phyloP scores from a whole-genome alignment of 345 rosid genomes.

The Ceriops zippeliana region DNA sequence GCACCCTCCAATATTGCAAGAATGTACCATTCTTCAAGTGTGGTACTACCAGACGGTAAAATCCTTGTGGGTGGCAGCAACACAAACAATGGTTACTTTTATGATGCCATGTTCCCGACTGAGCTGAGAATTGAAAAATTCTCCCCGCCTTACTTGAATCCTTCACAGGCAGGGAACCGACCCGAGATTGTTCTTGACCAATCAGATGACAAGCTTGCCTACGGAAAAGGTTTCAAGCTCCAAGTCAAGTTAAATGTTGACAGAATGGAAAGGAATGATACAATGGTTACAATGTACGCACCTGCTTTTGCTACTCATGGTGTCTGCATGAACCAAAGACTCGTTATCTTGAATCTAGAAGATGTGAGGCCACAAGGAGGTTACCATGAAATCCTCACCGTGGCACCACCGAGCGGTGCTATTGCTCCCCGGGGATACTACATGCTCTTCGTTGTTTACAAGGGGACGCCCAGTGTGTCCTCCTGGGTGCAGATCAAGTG shows the following conservation, averaged over 20 bases:
- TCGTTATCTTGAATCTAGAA: constrained; percentile 31
- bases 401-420: constrained; percentile 40
- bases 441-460: constrained; percentile 42
- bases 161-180: constrained; percentile 24
- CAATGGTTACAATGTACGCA: constrained; percentile 46
- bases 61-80: constrained; percentile 65
- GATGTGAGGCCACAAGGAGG: constrained; percentile 10
- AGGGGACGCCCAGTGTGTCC: constrained; percentile 49
- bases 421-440: constrained; percentile 64
- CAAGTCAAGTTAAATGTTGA: constrained; percentile 19
- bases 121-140: constrained; percentile 69
- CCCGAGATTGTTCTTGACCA: constrained; percentile 27
- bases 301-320: constrained; percentile 74
- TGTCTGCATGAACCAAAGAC: constrained; percentile 62
- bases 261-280: constrained; percentile 1
- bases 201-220: constrained; percentile 15
- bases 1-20: constrained; percentile 45
- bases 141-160: constrained; percentile 67
- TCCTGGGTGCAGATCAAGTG: constrained; percentile 51
- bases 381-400: constrained; percentile 6
- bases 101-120: constrained; percentile 53
- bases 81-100: constrained; percentile 58
- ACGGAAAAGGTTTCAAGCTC: constrained; percentile 24
- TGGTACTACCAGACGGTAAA: constrained; percentile 53
- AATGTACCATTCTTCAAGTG: constrained; percentile 63